A percentile compares a stretch with the other conserved stretches of the same genome.
phyloP scores from a whole-genome alignment of 257 asterid genomes.

The Ocimum tenuiflorum region DNA sequence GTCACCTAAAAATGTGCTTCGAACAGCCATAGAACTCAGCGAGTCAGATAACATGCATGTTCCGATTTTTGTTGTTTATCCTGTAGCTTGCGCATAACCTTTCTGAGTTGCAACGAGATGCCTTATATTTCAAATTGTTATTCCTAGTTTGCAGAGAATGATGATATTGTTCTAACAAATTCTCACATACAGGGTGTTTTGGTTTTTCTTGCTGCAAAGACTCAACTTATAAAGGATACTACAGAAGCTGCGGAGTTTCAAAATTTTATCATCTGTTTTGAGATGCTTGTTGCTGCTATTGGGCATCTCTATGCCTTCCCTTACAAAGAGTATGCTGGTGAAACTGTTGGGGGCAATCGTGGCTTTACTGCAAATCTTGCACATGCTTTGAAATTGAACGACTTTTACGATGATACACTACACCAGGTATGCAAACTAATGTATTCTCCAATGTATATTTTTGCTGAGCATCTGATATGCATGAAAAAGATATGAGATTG shows the following conservation, averaged over 20 bases:
- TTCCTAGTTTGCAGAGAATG: too few species aligned
- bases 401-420: constrained; percentile 91
- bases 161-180: background rate
- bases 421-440: constrained; percentile 57
- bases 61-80: background rate
- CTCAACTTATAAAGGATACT: constrained; percentile 66
- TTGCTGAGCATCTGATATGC: too few species aligned
- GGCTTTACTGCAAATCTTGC: constrained; percentile 79
- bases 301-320: constrained; percentile 96
- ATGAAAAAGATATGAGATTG: too few species aligned
- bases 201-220: constrained; percentile 94
- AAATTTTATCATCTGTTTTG: constrained; percentile 79
- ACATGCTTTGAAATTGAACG: constrained; percentile 79
- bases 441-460: too few species aligned
- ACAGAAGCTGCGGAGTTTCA: constrained; percentile 91
- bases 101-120: background rate
- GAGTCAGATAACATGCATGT: too few species aligned
- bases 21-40: background rate
- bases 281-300: constrained; percentile 94
- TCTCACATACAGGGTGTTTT: constrained; percentile 64
- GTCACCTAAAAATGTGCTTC: background rate
- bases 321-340: constrained; percentile 88
- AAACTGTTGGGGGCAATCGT: constrained; percentile 64
- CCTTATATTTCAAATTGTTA: background rate
- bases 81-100: background rate